These are phyloP conservation scores for Steccherinum ochraceum DNA, from an alignment of 768 basidiomycete genomes.

Conservation along the genomic window DNA sequence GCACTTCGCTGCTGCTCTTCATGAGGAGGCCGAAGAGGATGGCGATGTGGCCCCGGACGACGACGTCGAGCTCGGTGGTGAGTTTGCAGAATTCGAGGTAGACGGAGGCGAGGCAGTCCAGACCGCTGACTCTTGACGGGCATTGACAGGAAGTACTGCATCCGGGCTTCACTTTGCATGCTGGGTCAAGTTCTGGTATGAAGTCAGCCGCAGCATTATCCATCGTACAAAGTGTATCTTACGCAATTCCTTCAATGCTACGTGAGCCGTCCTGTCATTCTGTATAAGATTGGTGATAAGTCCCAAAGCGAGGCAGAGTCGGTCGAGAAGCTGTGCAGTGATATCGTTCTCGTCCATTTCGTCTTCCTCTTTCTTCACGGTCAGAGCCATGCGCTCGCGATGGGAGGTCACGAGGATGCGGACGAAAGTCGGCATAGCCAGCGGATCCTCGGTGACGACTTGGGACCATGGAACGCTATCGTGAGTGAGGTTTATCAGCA, in stretches of 20 bases:
- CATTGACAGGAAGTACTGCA: slow-evolving; percentile 56
- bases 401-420: slow-evolving; percentile 40
- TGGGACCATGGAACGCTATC: slow-evolving; percentile 50
- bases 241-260: background rate
- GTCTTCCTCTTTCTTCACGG: slow-evolving; percentile 13
- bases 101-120: slow-evolving; percentile 45
- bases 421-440: slow-evolving; percentile 41
- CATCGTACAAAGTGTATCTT: too few species aligned
- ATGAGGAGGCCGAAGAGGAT: slow-evolving; percentile 60
- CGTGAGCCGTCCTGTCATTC: background rate
- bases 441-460: slow-evolving; percentile 40
- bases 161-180: slow-evolving; percentile 41
- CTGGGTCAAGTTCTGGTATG: slow-evolving; percentile 40
- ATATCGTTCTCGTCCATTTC: slow-evolving; percentile 19
- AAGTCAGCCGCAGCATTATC: background rate
- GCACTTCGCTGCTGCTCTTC: slow-evolving; percentile 26
- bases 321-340: slow-evolving; percentile 49
- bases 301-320: slow-evolving; percentile 68
- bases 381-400: slow-evolving; percentile 9
- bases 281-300: slow-evolving; percentile 75
- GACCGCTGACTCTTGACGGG: slow-evolving; percentile 31
- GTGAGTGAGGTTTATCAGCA: slow-evolving; percentile 69
- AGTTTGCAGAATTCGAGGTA: slow-evolving; percentile 35
- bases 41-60: slow-evolving; percentile 69
- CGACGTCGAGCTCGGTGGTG: slow-evolving; percentile 28